phyloP scores from a whole-genome alignment of 371 early-diverging fungal species.

The Umbelopsis sp. region DNA sequence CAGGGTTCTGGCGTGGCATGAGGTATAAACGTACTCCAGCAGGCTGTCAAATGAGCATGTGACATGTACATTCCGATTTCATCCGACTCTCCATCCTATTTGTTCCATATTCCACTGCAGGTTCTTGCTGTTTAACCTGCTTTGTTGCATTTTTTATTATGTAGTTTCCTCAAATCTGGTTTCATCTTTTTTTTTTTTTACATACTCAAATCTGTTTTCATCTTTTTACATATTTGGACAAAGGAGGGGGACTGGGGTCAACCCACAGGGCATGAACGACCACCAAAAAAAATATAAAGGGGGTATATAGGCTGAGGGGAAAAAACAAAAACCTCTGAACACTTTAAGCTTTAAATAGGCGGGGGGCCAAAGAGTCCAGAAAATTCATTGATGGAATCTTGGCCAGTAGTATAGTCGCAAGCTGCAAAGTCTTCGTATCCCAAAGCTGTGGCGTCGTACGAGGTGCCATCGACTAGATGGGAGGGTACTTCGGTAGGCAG shows the following conservation, averaged over 20 bases:
- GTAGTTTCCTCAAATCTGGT: too few relatives aligned
- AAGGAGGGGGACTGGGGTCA: too few relatives aligned
- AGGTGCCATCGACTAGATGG: neutral
- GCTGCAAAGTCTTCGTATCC: neutral
- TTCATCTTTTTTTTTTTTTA: too few relatives aligned
- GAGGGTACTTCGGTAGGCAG: neutral
- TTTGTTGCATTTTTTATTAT: too few relatives aligned
- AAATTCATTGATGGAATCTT: neutral
- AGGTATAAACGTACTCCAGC: neutral
- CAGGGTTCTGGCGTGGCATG: neutral
- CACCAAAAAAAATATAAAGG: too few relatives aligned
- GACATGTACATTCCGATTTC: constrained; percentile 13
- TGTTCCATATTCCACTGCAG: too few relatives aligned
- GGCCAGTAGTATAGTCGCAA: neutral
- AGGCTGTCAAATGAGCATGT: constrained; percentile 10
- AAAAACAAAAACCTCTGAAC: too few relatives aligned
- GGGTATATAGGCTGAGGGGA: too few relatives aligned
- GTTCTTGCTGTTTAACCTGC: too few relatives aligned
- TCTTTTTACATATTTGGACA: too few relatives aligned
- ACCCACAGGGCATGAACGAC: too few relatives aligned
- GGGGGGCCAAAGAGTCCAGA: neutral
- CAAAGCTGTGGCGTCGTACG: neutral
- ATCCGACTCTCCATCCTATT: neutral
- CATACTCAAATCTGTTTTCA: too few relatives aligned
- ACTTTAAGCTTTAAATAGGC: neutral